Evolutionary conservation across 1,284 basidiomycete genomes (phyloP), one percentile per base, ranked within the genome.

Genomic region (Uromyces viciae-fabae): DNA sequence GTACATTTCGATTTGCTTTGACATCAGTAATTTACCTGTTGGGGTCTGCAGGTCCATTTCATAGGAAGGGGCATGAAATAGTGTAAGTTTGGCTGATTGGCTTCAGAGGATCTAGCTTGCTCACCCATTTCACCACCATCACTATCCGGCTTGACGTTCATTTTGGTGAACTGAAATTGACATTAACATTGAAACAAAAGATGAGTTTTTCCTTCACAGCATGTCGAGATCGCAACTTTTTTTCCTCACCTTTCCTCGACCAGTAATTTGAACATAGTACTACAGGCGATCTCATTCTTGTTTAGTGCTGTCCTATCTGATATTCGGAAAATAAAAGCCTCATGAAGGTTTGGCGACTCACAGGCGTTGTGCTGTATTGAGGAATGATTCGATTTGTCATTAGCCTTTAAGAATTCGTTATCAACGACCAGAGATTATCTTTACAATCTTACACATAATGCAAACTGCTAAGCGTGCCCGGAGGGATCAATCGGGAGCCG

Each of bases 221-320:
- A n/a, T n/a, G n/a, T n/a, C n/a, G n/a, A n/a, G n/a, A n/a, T n/a
- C n/a, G n/a, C n/a, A n/a, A 2, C 33, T 17, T 33, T 28, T 54
- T 52, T 42, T n/a, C 17, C 77, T 79, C 49, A 79, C 77, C 52
- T 79, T 79, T 9, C 77, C 77, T 19, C 66, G 46, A 58, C 66
- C 77, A 43, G 77, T 79, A 33, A 79, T 79, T 43, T 79, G 77
- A 15, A 79, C 77, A 60, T 79, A 79, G 54, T 71, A 42, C 68
- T 71, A 79, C 38, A 31, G 22, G n/a, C n/a, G n/a, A n/a, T n/a
- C n/a, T n/a, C n/a, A n/a, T n/a, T n/a, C n/a, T n/a, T n/a, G n/a
- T n/a, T n/a, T n/a, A n/a, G n/a, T n/a, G n/a, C n/a, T n/a, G n/a
- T n/a, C n/a, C n/a, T n/a, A n/a, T n/a, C n/a, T n/a, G n/a, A n/a